A percentile compares a stretch with the other conserved stretches of the same genome.
phyloP scores from a whole-genome alignment of 176 grass and related monocot species.

The Melocanna baccifera region DNA sequence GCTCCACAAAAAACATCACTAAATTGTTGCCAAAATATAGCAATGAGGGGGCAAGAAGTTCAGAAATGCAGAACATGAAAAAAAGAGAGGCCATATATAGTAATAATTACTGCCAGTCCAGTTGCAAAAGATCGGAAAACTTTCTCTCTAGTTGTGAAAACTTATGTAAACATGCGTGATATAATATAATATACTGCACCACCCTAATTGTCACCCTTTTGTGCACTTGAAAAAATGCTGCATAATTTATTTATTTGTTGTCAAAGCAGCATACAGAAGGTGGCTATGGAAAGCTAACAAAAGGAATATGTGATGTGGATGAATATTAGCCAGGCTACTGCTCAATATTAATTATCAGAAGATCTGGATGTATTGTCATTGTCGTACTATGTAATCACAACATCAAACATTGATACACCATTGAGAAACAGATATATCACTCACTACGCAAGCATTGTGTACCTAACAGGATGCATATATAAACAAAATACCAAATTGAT shows the following conservation, averaged over 20 bases:
- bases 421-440: background rate
- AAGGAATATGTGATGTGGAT: background rate
- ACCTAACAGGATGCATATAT: background rate
- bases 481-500: constrained; percentile 5
- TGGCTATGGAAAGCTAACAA: background rate
- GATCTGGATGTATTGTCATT: background rate
- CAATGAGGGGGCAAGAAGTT: background rate
- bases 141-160: background rate
- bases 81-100: background rate
- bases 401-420: background rate
- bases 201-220: background rate
- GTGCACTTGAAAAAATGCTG: background rate
- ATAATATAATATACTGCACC: background rate
- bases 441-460: background rate
- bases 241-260: background rate
- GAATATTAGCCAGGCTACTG: background rate
- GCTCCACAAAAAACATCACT: background rate
- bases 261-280: background rate
- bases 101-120: background rate
- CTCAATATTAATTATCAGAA: background rate
- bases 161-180: background rate
- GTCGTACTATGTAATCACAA: background rate
- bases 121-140: background rate
- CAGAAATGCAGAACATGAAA: background rate
- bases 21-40: background rate